Conservation (phyloP, 1,139 yeast genomes). For the Blastobotrys niveus region DNA sequence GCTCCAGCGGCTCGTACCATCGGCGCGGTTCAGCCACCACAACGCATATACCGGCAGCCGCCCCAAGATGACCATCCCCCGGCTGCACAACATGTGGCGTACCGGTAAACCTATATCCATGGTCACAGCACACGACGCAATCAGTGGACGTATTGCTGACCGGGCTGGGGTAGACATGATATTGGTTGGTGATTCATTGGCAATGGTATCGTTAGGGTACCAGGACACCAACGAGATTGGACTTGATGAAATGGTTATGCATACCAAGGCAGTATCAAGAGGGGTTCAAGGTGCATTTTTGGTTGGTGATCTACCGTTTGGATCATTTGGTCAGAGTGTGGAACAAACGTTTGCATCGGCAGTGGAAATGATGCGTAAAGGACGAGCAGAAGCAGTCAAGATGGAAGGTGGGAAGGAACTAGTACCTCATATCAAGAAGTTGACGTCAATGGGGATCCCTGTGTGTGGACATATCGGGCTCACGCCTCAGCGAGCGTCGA, state of each 20-base stretch:
- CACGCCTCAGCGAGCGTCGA: conserved; percentile 79
- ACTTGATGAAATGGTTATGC: conserved; percentile 73
- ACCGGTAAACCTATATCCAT: conserved; percentile 55
- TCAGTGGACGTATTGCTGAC: conserved; percentile 70
- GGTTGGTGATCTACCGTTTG: conserved; percentile 89
- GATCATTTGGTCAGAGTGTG: conserved; percentile 64
- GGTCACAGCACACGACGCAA: conserved; percentile 83
- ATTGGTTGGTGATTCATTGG: conserved; percentile 85
- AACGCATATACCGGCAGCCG: conserved; percentile 14
- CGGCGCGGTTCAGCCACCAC: conserved; percentile 19
- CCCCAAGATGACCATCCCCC: conserved; percentile 37
- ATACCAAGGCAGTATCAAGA: conserved; percentile 68
- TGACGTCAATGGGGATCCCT: conserved; percentile 71
- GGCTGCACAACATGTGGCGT: conserved; percentile 42
- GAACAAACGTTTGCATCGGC: conserved; percentile 64
- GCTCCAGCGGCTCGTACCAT: too few species aligned
- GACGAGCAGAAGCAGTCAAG: conserved; percentile 73
- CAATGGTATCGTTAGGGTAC: conserved; percentile 87
- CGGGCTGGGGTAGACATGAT: conserved; percentile 62
- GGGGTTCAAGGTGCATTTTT: conserved; percentile 62
- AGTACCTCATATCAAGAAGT: conserved; percentile 43
- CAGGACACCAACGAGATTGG: conserved; percentile 68
- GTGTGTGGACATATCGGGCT: conserved; percentile 90
- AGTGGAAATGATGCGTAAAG: conserved; percentile 52
- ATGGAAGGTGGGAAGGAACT: conserved; percentile 77